Conservation (phyloP, 768 basidiomycete genomes). For the Termitomyces eurrhizus region DNA sequence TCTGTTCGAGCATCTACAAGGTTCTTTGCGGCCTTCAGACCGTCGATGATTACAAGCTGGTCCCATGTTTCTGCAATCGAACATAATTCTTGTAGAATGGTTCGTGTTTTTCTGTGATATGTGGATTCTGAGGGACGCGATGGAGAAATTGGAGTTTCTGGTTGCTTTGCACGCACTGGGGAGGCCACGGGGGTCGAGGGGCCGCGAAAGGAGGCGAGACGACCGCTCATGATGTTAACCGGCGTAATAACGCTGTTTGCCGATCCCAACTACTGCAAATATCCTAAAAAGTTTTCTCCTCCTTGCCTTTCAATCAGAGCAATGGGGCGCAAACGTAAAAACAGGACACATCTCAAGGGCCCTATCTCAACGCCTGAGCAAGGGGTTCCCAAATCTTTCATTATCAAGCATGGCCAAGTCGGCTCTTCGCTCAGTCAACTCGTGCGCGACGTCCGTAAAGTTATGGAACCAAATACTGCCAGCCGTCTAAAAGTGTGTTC, state of each 20-base stretch:
- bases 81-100: conserved; percentile 64
- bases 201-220: conserved; percentile 74
- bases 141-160: conserved; percentile 39
- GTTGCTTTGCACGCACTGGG: conserved; percentile 46
- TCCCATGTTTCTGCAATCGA: conserved; percentile 73
- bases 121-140: conserved; percentile 65
- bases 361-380: conserved; percentile 27
- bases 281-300: conserved; percentile 11
- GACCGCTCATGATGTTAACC: conserved; percentile 21
- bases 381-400: conserved; percentile 82
- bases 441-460: conserved; percentile 88
- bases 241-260: conserved; percentile 19
- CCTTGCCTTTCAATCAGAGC: not conserved
- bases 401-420: conserved; percentile 94
- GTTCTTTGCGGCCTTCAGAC: conserved; percentile 67
- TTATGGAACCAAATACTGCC: conserved; percentile 98
- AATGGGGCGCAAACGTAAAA: conserved; percentile 78
- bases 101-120: conserved; percentile 73
- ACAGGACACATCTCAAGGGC: conserved; percentile 77
- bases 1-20: conserved; percentile 80
- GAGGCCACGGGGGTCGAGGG: conserved; percentile 74
- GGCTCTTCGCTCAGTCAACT: conserved; percentile 84
- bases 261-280: conserved; percentile 16
- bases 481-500: conserved; percentile 74
- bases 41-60: conserved; percentile 75